A percentile compares a stretch with the other conserved stretches of the same genome.
Evolutionary conservation across 805 yeast genomes (phyloP).

Genomic region (Nakazawaea laoshanensis): DNA sequence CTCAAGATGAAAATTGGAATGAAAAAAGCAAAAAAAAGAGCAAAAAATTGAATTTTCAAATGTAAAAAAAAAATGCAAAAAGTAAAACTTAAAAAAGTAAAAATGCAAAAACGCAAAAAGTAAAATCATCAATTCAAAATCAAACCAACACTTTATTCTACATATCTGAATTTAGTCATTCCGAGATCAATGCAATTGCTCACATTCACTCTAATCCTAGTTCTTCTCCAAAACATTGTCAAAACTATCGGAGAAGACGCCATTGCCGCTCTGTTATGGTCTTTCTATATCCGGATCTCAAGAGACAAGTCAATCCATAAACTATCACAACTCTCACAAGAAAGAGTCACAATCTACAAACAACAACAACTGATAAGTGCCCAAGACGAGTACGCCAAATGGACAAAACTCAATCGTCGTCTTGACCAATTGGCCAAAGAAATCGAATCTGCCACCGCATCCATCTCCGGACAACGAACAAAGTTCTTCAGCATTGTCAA

Average conservation of each 20-base stretch:
- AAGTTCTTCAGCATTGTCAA: slow-evolving; percentile 25
- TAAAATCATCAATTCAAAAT: no score
- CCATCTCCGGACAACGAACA: slow-evolving; percentile 27
- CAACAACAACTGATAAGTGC: slow-evolving; percentile 63
- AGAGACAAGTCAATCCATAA: slow-evolving; percentile 24
- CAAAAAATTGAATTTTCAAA: no score
- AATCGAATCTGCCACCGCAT: slow-evolving; percentile 32
- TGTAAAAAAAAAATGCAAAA: no score
- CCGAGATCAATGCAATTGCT: slow-evolving; percentile 3
- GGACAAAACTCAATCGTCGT: slow-evolving; percentile 86
- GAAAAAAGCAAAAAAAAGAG: no score
- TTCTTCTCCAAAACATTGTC: slow-evolving; percentile 3
- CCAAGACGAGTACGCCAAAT: slow-evolving; percentile 89
- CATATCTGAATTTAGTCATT: no score
- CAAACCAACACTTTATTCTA: no score
- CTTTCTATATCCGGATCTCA: slow-evolving; percentile 24
- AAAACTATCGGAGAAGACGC: slow-evolving; percentile 10
- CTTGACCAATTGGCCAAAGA: slow-evolving; percentile 49
- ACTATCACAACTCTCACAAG: slow-evolving; percentile 25
- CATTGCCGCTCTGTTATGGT: slow-evolving; percentile 30
- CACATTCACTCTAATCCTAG: slow-evolving; percentile 1
- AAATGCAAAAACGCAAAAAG: no score
- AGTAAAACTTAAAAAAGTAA: no score
- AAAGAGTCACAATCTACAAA: slow-evolving; percentile 37
- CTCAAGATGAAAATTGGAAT: no score